Conservation (phyloP, 2,329 filamentous ascomycete genomes). For the Calonectria montana region DNA sequence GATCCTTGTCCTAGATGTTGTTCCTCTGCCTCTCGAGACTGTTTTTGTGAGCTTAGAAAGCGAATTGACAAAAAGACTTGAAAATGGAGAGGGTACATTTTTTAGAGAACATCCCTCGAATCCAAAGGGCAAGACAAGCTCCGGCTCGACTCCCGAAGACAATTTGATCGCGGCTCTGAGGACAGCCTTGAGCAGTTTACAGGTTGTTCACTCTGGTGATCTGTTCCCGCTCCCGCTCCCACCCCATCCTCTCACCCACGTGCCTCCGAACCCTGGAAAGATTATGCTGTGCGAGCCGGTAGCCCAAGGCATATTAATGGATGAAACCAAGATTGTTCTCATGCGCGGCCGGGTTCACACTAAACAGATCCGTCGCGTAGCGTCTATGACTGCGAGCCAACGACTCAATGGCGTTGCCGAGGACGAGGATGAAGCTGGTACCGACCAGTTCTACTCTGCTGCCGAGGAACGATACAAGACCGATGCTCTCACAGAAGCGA, state of each 20-base stretch:
- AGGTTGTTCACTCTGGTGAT: conserved; percentile 87
- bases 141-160: conserved; percentile 60
- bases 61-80: conserved; percentile 80
- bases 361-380: conserved; percentile 62
- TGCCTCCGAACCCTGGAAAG: conserved; percentile 84
- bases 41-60: conserved; percentile 89
- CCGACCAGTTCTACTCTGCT: conserved; percentile 93
- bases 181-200: conserved; percentile 77
- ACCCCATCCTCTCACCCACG: conserved; percentile 88
- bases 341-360: conserved; percentile 70
- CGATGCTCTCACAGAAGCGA: conserved; percentile 68
- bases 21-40: conserved; percentile 82
- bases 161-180: conserved; percentile 75
- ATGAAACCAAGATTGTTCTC: conserved; percentile 86
- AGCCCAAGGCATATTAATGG: conserved; percentile 82
- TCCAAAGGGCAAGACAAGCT: conserved; percentile 51
- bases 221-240: conserved; percentile 81
- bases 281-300: conserved; percentile 96
- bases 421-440: conserved; percentile 83
- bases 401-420: conserved; percentile 68
- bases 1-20: conserved; percentile 83
- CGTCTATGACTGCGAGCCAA: conserved; percentile 55
- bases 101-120: conserved; percentile 70
- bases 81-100: conserved; percentile 86
- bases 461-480: conserved; percentile 80